Conservation (phyloP, 371 early-diverging fungal species). For the Zychaea mexicana region DNA sequence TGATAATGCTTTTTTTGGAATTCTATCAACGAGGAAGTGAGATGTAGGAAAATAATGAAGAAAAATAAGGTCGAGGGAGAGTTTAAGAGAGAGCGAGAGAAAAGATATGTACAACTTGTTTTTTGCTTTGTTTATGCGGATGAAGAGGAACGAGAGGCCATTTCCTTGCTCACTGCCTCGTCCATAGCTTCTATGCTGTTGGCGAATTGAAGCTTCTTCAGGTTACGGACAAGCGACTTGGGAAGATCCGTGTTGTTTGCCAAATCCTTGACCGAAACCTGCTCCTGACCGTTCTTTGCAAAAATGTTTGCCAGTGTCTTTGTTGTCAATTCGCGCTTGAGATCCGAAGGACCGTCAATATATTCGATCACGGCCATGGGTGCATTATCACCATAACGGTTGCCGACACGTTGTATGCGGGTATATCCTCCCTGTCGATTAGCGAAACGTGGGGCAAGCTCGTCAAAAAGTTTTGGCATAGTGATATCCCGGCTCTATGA, state of each 20-base stretch:
- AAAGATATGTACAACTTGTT: too few species aligned
- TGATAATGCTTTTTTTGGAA: too few species aligned
- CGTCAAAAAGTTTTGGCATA: slow-evolving; percentile 83
- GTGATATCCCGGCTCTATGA: slow-evolving; percentile 66
- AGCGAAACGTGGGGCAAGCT: slow-evolving; percentile 84
- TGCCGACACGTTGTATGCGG: slow-evolving; percentile 82
- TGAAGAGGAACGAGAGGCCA: slow-evolving; percentile 11
- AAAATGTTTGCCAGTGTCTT: slow-evolving; percentile 49
- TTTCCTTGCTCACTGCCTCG: slow-evolving; percentile 6
- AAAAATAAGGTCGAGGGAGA: too few species aligned
- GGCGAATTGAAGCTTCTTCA: slow-evolving; percentile 45
- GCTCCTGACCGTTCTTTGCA: slow-evolving; percentile 10
- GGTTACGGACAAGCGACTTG: slow-evolving; percentile 37
- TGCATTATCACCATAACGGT: slow-evolving; percentile 84
- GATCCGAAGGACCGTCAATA: slow-evolving; percentile 65
- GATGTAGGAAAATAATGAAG: too few species aligned
- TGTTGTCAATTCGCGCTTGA: slow-evolving; percentile 54
- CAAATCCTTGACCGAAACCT: slow-evolving; percentile 31
- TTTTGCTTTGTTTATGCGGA: too few species aligned
- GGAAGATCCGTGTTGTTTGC: slow-evolving; percentile 28
- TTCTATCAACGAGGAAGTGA: too few species aligned
- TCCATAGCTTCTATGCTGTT: slow-evolving; percentile 25
- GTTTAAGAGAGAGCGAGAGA: too few species aligned
- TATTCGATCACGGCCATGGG: slow-evolving; percentile 92
- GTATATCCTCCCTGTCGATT: slow-evolving; percentile 89